Conservation (phyloP, 164 flowering plant genomes). For the Magnolia kwangsiensis region DNA sequence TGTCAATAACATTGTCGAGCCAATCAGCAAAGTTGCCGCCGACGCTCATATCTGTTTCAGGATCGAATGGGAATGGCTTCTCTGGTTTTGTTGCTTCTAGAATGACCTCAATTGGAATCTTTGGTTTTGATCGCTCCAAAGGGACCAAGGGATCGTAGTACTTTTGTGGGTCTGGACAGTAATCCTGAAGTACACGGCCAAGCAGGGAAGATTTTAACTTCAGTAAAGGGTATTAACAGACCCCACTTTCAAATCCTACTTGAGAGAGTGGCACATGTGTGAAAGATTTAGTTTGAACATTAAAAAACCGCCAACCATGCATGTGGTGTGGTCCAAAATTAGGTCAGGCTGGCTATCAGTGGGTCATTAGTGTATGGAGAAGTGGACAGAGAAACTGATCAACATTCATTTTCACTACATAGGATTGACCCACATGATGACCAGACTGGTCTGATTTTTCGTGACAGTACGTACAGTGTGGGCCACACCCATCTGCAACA, state of each 20-base stretch:
- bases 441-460: no score
- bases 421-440: no score
- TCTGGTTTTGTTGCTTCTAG: conserved; percentile 59
- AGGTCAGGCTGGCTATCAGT: no score
- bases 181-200: conserved; percentile 36
- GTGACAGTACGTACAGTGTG: no score
- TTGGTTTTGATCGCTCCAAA: conserved; percentile 50
- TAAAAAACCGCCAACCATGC: no score
- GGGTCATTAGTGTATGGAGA: no score
- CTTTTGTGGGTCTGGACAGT: conserved; percentile 43
- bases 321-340: no score
- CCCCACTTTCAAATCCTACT: no score
- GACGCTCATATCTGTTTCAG: conserved; percentile 56
- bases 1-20: conserved; percentile 9
- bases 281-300: background rate
- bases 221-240: background rate
- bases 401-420: no score
- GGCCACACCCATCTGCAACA: no score
- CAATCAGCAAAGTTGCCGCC: conserved; percentile 28
- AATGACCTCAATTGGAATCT: conserved; percentile 49
- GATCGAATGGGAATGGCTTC: conserved; percentile 54
- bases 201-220: background rate
- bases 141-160: conserved; percentile 36
- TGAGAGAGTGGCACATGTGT: no score
- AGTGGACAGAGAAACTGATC: no score